A percentile compares a stretch with the other conserved stretches of the same genome.
Evolutionary conservation across 2,329 filamentous ascomycete species (phyloP).

Genomic region (Epichloe gansuensis): DNA sequence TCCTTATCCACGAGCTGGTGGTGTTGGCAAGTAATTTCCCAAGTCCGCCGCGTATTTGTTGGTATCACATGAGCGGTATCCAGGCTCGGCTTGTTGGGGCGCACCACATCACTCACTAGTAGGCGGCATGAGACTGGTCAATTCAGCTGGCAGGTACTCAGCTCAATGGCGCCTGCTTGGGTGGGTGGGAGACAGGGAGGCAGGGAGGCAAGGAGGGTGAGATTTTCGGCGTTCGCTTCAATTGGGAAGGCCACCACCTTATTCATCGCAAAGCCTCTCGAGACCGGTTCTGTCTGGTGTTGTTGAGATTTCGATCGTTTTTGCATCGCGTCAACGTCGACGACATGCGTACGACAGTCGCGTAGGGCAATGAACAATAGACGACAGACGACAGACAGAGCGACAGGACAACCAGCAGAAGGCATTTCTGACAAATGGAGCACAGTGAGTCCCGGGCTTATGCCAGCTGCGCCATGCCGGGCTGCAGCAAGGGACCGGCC

Average conservation of each 20-base stretch:
- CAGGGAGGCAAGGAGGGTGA: background rate
- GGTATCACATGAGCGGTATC: background rate
- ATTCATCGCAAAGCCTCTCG: background rate
- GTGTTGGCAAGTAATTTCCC: conserved; percentile 4
- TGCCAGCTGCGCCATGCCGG: background rate
- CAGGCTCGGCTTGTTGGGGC: background rate
- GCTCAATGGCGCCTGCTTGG: background rate
- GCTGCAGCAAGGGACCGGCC: conserved; percentile 8
- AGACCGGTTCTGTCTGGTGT: background rate
- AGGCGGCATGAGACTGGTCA: background rate
- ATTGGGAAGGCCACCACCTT: background rate
- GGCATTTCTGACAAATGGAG: too few species aligned
- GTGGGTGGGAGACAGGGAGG: background rate
- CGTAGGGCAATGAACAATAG: background rate
- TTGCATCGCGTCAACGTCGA: background rate
- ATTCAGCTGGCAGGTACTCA: background rate
- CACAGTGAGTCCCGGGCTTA: background rate
- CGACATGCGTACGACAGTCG: too few species aligned
- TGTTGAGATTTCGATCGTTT: background rate
- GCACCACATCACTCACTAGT: background rate
- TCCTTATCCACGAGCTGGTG: background rate
- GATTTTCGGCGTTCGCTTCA: background rate
- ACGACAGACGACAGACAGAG: background rate
- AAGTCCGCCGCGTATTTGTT: background rate
- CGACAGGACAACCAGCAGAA: background rate